A percentile compares a stretch with the other conserved stretches of the same genome.
Conservation (phyloP, 176 grass and related monocot genomes). For the Carex pumila region DNA sequence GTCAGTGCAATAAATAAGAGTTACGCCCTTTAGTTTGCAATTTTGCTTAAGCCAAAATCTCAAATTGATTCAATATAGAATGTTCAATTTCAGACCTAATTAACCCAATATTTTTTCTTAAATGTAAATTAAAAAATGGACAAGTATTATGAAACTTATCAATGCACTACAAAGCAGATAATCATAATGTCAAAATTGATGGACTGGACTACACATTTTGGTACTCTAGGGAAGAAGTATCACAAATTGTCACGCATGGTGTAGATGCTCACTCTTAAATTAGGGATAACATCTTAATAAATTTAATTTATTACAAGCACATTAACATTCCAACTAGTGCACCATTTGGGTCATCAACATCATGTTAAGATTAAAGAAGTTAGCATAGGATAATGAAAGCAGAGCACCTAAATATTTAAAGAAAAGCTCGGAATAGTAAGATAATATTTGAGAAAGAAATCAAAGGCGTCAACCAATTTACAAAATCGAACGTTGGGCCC, state of each 20-base stretch:
- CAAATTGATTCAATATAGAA: neutral
- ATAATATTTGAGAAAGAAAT: neutral
- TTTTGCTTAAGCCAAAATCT: neutral
- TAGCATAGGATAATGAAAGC: neutral
- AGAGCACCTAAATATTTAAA: neutral
- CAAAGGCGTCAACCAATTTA: slow-evolving; percentile 5
- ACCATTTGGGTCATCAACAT: neutral
- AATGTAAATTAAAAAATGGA: neutral
- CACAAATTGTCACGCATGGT: neutral
- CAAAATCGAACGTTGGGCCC: neutral
- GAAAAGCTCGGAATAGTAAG: neutral
- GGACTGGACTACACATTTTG: neutral
- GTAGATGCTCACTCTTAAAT: neutral
- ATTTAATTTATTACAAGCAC: neutral
- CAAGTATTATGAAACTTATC: neutral
- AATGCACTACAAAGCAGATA: neutral
- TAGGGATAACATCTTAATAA: neutral
- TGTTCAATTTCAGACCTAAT: neutral
- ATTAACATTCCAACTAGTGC: neutral
- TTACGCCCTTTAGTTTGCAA: neutral
- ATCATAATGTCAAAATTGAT: neutral
- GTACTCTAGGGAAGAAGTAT: neutral
- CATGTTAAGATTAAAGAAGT: slow-evolving; percentile 6
- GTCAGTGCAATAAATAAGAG: neutral
- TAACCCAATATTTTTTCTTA: neutral